Conservation (phyloP, 2,329 filamentous ascomycete genomes). For the Botrytis porri region DNA sequence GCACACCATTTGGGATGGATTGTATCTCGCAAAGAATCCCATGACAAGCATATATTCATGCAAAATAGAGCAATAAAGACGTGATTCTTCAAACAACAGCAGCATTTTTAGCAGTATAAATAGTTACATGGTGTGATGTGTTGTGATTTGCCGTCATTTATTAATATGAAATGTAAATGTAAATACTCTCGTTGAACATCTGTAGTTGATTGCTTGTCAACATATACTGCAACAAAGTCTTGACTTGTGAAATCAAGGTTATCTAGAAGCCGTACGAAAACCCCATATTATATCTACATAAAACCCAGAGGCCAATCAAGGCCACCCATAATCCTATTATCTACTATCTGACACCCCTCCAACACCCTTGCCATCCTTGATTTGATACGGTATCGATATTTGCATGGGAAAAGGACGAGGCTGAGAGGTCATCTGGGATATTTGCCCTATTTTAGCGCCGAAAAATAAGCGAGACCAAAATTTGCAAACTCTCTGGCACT, state of each 20-base stretch:
- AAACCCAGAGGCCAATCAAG: neutral
- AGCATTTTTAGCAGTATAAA: neutral
- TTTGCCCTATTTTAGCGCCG: slow-evolving; percentile 17
- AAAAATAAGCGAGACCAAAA: slow-evolving; percentile 16
- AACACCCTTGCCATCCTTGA: neutral
- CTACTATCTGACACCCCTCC: neutral
- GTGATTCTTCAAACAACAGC: slow-evolving; percentile 33
- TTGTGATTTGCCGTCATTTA: too few species aligned
- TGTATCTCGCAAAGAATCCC: slow-evolving; percentile 25
- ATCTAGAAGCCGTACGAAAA: neutral
- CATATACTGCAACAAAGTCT: neutral
- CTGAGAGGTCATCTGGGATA: slow-evolving; percentile 1
- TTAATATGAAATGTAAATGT: neutral
- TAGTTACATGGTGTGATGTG: neutral
- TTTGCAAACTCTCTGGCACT: slow-evolving; percentile 4
- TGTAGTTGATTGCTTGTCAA: neutral
- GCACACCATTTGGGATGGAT: slow-evolving; percentile 33
- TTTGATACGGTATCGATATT: neutral
- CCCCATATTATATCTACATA: neutral
- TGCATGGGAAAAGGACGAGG: neutral
- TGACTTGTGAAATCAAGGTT: neutral
- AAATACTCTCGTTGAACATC: neutral
- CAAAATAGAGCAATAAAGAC: slow-evolving; percentile 37
- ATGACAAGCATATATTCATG: slow-evolving; percentile 30
- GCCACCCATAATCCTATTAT: neutral